Evolutionary conservation across 257 asterid species (phyloP).

Genomic region (Jacaranda copaia): DNA sequence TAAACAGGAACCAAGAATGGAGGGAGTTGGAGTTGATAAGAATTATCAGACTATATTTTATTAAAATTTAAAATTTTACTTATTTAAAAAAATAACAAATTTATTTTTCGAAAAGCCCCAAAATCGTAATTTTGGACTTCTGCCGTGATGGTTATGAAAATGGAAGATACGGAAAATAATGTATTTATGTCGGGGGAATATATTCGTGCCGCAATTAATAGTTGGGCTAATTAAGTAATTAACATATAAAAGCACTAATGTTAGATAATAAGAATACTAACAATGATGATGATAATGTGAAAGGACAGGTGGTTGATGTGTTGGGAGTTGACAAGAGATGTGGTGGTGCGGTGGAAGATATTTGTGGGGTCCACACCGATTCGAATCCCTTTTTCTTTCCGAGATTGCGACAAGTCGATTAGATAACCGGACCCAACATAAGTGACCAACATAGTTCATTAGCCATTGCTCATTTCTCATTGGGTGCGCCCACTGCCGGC

Average conservation of each 20-base stretch:
- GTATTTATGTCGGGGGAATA: neutral
- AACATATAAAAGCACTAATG: neutral
- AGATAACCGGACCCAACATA: neutral
- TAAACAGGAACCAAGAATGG: neutral
- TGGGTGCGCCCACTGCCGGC: neutral
- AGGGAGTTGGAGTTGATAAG: too few species aligned
- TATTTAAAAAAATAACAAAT: too few species aligned
- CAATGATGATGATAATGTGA: too few species aligned
- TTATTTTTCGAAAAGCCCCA: too few species aligned
- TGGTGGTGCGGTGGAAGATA: conserved; percentile 25
- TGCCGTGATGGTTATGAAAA: too few species aligned
- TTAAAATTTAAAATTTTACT: too few species aligned
- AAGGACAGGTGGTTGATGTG: neutral
- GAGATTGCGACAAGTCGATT: conserved; percentile 28
- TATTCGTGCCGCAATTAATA: conserved; percentile 7
- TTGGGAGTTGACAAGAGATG: neutral
- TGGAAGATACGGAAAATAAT: neutral
- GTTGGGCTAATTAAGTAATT: conserved; percentile 4
- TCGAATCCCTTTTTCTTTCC: conserved; percentile 5
- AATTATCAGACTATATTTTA: too few species aligned
- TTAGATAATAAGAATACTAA: too few species aligned
- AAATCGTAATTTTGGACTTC: neutral
- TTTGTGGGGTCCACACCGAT: conserved; percentile 34
- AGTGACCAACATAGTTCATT: neutral
- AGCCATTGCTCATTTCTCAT: too few species aligned